Evolutionary conservation across 2,329 filamentous ascomycete genomes (phyloP).

Genomic region (Beauveria australis): DNA sequence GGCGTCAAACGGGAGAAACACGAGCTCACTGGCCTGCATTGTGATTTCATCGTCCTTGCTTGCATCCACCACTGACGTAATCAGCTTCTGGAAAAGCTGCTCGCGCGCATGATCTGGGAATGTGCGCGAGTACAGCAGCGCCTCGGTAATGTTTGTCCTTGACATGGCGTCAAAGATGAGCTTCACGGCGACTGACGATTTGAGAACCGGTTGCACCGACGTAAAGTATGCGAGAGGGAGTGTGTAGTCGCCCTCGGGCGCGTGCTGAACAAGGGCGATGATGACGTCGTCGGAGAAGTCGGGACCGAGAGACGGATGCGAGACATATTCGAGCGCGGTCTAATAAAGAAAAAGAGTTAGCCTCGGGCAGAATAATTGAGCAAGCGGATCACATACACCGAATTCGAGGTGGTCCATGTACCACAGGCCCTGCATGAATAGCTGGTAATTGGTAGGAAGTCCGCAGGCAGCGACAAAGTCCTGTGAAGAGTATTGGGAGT

Average conservation of each 20-base stretch:
- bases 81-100: constrained; percentile 57
- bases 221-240: constrained; percentile 73
- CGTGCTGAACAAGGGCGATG: constrained; percentile 54
- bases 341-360: constrained; percentile 21
- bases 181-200: constrained; percentile 50
- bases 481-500: constrained; percentile 42
- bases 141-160: constrained; percentile 59
- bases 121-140: constrained; percentile 63
- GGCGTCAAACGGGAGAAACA: constrained; percentile 62
- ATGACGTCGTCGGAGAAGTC: constrained; percentile 82
- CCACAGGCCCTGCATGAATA: constrained; percentile 78
- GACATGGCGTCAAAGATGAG: constrained; percentile 64
- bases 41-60: constrained; percentile 33
- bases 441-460: constrained; percentile 67
- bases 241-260: constrained; percentile 49
- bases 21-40: constrained; percentile 57
- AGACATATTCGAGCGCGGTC: constrained; percentile 65
- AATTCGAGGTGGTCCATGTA: constrained; percentile 67
- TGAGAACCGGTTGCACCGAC: constrained; percentile 64
- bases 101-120: constrained; percentile 54
- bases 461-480: constrained; percentile 54
- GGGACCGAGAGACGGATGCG: constrained; percentile 69
- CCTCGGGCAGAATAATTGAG: constrained; percentile 14
- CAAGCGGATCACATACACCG: constrained; percentile 32
- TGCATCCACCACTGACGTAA: constrained; percentile 48